Base-by-base conservation (phyloP, 345 rosid genomes). In the Lepidium didymum region DNA sequence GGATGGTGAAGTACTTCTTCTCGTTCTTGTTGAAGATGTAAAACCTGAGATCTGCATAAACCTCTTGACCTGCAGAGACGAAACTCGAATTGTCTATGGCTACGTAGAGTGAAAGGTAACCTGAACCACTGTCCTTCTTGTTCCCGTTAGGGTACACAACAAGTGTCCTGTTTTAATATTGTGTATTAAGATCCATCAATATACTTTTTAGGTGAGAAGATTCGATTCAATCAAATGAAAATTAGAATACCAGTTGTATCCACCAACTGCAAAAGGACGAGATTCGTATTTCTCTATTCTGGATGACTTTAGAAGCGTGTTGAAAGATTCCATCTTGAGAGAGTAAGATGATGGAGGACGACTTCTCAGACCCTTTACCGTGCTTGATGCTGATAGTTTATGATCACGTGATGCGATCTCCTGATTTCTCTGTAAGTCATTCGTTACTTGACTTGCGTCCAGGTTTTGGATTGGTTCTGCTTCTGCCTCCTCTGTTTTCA, bases 101-200 rank as follows among this genome's bases (percentile, higher is more conserved):
- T 40, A 31, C 76, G 31, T 72, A 72, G 16, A 72, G 76, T 27
- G 76, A 72, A 56, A 72, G 56, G 40, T 29, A 57, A 6, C 66
- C 76, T 47, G 60, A 11, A 47, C 66, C 70, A 37, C 9, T 21
- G n/a, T 72, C 70, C 0, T 31, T 18, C 66, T 40, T 56, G 66
- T 64, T 64, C 59, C 71, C 76, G 12, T 64, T 64, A 0, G 76
- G 76, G 29, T 64, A 64, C 53, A 72, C 65, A 46, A 64, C 31
- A 29, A 72, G 65, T 27, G 21, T 15, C 59, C 40, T 65, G 50
- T 60, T 16, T n/a, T n/a, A n/a, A n/a, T n/a, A n/a, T n/a, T n/a
- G n/a, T n/a, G n/a, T n/a, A n/a, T n/a, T n/a, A n/a, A n/a, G n/a
- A n/a, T n/a, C n/a, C n/a, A n/a, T n/a, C n/a, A n/a, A n/a, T n/a